Evolutionary conservation across 2,329 filamentous ascomycete genomes (phyloP).

Genomic region (Endoconidiophora polonica): DNA sequence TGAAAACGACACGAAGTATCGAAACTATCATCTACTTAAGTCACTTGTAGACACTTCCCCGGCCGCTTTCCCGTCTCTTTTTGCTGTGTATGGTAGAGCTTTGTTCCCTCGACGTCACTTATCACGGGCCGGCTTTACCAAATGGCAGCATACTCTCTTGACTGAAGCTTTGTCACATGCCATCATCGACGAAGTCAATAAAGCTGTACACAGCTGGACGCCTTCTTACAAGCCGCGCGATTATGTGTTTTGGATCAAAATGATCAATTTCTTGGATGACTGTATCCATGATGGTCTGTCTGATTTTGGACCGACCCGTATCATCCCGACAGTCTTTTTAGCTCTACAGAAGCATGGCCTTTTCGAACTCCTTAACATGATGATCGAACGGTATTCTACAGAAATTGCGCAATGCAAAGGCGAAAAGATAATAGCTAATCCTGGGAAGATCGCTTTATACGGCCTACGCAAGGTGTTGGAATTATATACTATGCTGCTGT

Average conservation of each 20-base stretch:
- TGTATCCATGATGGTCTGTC: slow-evolving; percentile 53
- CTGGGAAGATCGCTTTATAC: slow-evolving; percentile 33
- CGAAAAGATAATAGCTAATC: slow-evolving; percentile 27
- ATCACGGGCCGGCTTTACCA: slow-evolving; percentile 39
- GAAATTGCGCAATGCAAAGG: slow-evolving; percentile 23
- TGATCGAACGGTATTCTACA: slow-evolving; percentile 51
- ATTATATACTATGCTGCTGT: slow-evolving; percentile 37
- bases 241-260: slow-evolving; percentile 68
- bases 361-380: slow-evolving; percentile 53
- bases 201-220: slow-evolving; percentile 22
- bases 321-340: slow-evolving; percentile 61
- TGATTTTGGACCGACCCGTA: slow-evolving; percentile 29
- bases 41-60: slow-evolving; percentile 65
- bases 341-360: slow-evolving; percentile 75
- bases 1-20: slow-evolving; percentile 24
- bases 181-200: slow-evolving; percentile 48
- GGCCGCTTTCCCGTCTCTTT: slow-evolving; percentile 64
- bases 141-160: slow-evolving; percentile 37
- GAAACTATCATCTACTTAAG: slow-evolving; percentile 65
- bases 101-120: slow-evolving; percentile 52
- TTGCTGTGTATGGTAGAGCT: slow-evolving; percentile 71
- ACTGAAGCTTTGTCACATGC: slow-evolving; percentile 54
- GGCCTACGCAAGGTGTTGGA: slow-evolving; percentile 70
- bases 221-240: slow-evolving; percentile 32
- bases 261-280: slow-evolving; percentile 61